phyloP scores from a whole-genome alignment of 2,329 filamentous ascomycete genomes.

The Chaetomium globosum region DNA sequence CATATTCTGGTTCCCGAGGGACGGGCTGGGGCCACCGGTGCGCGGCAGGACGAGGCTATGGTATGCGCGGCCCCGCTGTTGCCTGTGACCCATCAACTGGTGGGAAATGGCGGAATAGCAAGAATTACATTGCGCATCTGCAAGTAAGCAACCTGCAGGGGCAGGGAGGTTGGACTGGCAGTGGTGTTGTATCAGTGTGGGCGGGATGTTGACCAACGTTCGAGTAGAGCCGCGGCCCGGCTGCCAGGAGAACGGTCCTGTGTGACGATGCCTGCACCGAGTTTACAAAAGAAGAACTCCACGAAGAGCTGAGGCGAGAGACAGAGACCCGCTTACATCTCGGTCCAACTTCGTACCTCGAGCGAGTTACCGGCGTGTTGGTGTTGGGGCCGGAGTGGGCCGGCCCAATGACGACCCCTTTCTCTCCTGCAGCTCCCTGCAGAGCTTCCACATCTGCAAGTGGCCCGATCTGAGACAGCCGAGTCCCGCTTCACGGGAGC shows the following conservation, averaged over 20 bases:
- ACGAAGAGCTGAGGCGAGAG: neutral
- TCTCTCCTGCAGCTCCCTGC: slow-evolving; percentile 9
- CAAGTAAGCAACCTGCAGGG: slow-evolving; percentile 3
- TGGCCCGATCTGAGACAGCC: slow-evolving; percentile 15
- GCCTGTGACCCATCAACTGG: slow-evolving; percentile 2
- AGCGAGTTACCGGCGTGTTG: slow-evolving; percentile 11
- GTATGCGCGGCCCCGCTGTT: neutral
- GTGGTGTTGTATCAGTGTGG: neutral
- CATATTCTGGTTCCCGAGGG: neutral
- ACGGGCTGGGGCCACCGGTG: slow-evolving; percentile 1
- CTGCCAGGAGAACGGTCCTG: slow-evolving; percentile 9
- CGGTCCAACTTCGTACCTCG: neutral
- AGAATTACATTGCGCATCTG: slow-evolving; percentile 9
- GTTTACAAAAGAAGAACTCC: neutral
- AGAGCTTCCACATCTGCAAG: slow-evolving; percentile 8
- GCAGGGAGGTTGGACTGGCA: slow-evolving; percentile 3
- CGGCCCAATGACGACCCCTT: neutral
- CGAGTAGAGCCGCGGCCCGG: slow-evolving; percentile 9
- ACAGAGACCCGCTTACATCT: slow-evolving; percentile 1
- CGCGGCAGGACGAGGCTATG: slow-evolving; percentile 19
- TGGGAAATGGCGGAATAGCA: neutral
- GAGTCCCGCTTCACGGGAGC: slow-evolving; percentile 8
- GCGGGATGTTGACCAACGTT: slow-evolving; percentile 7
- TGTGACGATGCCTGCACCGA: slow-evolving; percentile 7
- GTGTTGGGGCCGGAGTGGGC: slow-evolving; percentile 7